Base-by-base conservation (phyloP, 495 filamentous ascomycete species). In the Xylaria bambusicola region DNA sequence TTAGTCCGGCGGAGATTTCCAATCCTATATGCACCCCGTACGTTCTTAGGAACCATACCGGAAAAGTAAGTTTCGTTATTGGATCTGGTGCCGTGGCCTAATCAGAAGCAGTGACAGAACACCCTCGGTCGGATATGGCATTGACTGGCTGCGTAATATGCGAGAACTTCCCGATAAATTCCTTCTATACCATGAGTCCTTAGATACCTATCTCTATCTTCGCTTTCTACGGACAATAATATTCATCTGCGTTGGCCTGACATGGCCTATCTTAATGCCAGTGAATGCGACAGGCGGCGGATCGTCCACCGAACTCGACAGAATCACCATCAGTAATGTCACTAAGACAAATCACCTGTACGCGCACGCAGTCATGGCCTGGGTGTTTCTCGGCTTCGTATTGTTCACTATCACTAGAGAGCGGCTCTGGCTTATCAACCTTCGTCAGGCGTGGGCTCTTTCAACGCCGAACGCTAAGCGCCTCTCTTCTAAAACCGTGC, bases 241-340 rank as follows among this genome's bases (percentile, higher is more conserved):
- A 42, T 77, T 83, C 53, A 86, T 93, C 20, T 88, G 88, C 71
- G 80, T 94, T 40, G 81, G 74, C 38, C 76, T 94, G 35, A 87
- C 86, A 2, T 94, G 85, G 80, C 90, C 92, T 5, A 78, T 95
- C 45, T 73, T 96, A 38, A 85, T 93, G 63, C 89, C 91, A 0
- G 72, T 95, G 66, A 89, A 96, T 71, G 85, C 80, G 13, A 91
- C 88, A 2, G 89, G 88, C 3, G 83, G 82, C 23, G 82, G 75
- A 13, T 76, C 76, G 0, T 81, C 84, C n/a, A 72, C 66, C 0
- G 75, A 88, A 63, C 79, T 91, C 9, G 86, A 89, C 48, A 70
- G 68, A 9, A 66, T 91, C 40, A 86, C 84, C 27, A 88, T 90
- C 56, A 86, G 87, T 44, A 90, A 91, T 66, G 74, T 90, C 42